Percentiles rank a stretch among this genome's conserved stretches.
phyloP scores from a whole-genome alignment of 805 yeast species.

The Barnettozyma salicaria region DNA sequence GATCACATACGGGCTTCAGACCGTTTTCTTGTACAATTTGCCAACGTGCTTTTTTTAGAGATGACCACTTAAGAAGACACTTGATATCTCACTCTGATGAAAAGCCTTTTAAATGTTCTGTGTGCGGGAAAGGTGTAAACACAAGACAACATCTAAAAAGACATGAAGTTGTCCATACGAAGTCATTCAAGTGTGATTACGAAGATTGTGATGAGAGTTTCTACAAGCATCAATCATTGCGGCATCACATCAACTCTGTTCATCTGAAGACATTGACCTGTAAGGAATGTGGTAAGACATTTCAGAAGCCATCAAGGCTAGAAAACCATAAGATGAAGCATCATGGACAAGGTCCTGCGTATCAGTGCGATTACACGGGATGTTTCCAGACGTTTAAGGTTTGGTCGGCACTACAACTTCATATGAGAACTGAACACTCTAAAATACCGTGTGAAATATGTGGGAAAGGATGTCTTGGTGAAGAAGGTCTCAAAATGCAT shows the following conservation, averaged over 20 bases:
- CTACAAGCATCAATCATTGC: conserved; percentile 66
- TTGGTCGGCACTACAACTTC: conserved; percentile 69
- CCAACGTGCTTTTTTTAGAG: conserved; percentile 58
- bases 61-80: conserved; percentile 78
- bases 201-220: conserved; percentile 64
- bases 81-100: conserved; percentile 53
- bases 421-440: conserved; percentile 68
- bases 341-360: conserved; percentile 52
- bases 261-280: conserved; percentile 57
- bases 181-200: conserved; percentile 53
- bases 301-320: conserved; percentile 58
- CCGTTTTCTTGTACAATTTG: conserved; percentile 72
- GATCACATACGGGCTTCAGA: conserved; percentile 71
- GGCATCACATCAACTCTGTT: conserved; percentile 60
- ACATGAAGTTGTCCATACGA: conserved; percentile 77
- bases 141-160: conserved; percentile 75
- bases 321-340: conserved; percentile 58
- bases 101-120: conserved; percentile 66
- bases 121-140: conserved; percentile 79
- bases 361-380: conserved; percentile 57
- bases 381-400: conserved; percentile 58
- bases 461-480: conserved; percentile 68
- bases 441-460: conserved; percentile 59
- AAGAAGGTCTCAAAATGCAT: conserved; percentile 63
- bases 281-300: conserved; percentile 55